Evolutionary conservation across 2,329 filamentous ascomycete genomes (phyloP).

Genomic region (Passalora sequoiae): DNA sequence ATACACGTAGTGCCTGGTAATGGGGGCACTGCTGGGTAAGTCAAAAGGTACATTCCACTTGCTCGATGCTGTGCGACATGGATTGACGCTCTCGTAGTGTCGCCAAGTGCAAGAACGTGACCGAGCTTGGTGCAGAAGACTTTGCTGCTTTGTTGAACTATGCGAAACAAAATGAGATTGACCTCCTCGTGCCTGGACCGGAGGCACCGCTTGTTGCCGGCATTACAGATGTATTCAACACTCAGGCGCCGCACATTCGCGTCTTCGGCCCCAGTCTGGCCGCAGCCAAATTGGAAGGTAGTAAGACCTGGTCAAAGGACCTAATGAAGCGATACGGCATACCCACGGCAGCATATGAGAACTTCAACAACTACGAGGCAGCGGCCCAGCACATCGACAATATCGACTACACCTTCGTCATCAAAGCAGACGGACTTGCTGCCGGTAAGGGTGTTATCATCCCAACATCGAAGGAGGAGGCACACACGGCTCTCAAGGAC

Average conservation of each 20-base stretch:
- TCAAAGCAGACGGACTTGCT: constrained; percentile 89
- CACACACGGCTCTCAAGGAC: constrained; percentile 71
- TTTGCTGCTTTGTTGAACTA: constrained; percentile 72
- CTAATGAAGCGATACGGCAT: constrained; percentile 92
- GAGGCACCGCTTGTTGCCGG: constrained; percentile 92
- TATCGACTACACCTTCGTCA: constrained; percentile 70
- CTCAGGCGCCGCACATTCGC: constrained; percentile 51
- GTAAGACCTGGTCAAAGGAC: constrained; percentile 95
- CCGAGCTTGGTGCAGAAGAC: constrained; percentile 64
- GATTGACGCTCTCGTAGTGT: constrained; percentile 24
- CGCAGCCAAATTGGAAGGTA: constrained; percentile 87
- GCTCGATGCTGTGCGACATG: constrained; percentile 1
- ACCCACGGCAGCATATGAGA: constrained; percentile 84
- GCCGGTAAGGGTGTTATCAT: constrained; percentile 95
- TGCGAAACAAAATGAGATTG: constrained; percentile 66
- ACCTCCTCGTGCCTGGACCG: constrained; percentile 82
- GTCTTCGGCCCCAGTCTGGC: constrained; percentile 81
- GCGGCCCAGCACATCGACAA: constrained; percentile 62
- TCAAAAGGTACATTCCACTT: constrained; percentile 10
- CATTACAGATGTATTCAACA: constrained; percentile 74
- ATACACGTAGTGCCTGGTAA: constrained; percentile 72
- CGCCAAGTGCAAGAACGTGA: constrained; percentile 54
- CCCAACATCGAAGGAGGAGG: constrained; percentile 74
- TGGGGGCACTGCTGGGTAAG: constrained; percentile 66
- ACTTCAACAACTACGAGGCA: constrained; percentile 53